These are phyloP conservation scores for Passiflora organensis DNA, from an alignment of 345 rosid genomes.

Conservation along the genomic window DNA sequence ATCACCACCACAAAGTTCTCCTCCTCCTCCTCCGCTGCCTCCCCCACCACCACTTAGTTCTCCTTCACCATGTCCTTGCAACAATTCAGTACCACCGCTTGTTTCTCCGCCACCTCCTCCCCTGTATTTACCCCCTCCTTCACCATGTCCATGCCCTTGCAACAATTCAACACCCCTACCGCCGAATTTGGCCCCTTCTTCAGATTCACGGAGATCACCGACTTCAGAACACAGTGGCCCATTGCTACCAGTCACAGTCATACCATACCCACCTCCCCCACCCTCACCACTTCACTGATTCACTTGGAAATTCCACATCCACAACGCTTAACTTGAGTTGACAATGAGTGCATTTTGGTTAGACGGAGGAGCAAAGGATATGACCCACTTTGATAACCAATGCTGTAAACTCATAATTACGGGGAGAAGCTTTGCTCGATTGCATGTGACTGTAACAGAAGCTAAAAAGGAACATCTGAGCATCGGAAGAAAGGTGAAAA, in stretches of 20 bases:
- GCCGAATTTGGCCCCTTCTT: too few relatives aligned
- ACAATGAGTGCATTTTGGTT: too few relatives aligned
- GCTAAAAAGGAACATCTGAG: background rate
- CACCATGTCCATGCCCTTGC: constrained; percentile 8
- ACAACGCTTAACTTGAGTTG: background rate
- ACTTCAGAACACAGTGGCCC: constrained; percentile 20
- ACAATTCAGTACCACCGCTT: background rate
- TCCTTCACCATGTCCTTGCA: background rate
- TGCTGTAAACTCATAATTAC: background rate
- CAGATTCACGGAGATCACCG: too few relatives aligned
- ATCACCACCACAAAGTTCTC: constrained; percentile 18
- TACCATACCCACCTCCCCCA: constrained; percentile 38
- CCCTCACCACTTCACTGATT: constrained; percentile 24
- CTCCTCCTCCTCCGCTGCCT: constrained; percentile 7
- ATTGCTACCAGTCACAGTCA: constrained; percentile 30
- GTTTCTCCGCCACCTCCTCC: constrained; percentile 13
- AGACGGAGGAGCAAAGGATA: background rate
- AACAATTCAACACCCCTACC: constrained; percentile 1
- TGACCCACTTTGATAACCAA: background rate
- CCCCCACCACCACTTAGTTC: constrained; percentile 5
- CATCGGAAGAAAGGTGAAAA: background rate
- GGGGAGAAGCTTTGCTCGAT: background rate
- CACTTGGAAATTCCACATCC: too few relatives aligned
- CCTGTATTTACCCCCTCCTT: background rate
- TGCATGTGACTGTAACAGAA: background rate